Evolutionary conservation across 2,329 filamentous ascomycete species (phyloP), one percentile per base, ranked within the genome.

Genomic region (Fusarium azukiicola): DNA sequence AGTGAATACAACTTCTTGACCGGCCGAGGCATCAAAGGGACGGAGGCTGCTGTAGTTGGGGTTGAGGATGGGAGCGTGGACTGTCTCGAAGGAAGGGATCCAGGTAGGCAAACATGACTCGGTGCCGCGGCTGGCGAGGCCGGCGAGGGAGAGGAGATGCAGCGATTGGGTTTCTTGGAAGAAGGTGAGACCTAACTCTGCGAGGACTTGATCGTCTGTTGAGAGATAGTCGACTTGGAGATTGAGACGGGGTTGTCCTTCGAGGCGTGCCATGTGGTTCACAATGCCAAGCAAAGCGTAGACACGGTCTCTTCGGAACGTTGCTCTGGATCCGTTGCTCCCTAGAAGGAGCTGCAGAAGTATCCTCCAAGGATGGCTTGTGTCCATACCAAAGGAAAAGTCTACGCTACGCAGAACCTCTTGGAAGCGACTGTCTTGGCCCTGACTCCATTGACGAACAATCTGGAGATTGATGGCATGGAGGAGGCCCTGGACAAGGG

Each of bases 201-300:
- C 63, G 66, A 82, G 74, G n/a, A 80, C 71, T 4, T 67, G 44
- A 32, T 81, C 75, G n/a, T 78, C 71, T 2, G 74, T 61, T 14
- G 77, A 78, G 32, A 67, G 36, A 38, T 82, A 82, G 74, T 82
- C 80, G 44, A 82, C 58, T 6, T 61, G 52, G 13, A 82, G 42
- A 38, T 64, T 66, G 2, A 80, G 46, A 10, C 76, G 72, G 11
- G 78, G 71, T 4, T 54, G 68, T 10, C 72, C 74, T 54, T 80
- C 71, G 9, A 56, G 42, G 32, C 73, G 70, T 19, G 71, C 73
- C 42, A 82, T 71, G 38, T 80, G 75, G 69, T 82, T 81, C 6
- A 76, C 74, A n/a, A 84, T 68, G 32, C 81, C 82, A 1, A 84
- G 74, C 32, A 84, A 73, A 10, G 78, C 78, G 54, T 83, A 84